Evolutionary conservation across 139 green algal genomes (phyloP), one percentile per base, ranked within the genome.

Genomic region (Auxenochlorella pyrenoidosa): DNA sequence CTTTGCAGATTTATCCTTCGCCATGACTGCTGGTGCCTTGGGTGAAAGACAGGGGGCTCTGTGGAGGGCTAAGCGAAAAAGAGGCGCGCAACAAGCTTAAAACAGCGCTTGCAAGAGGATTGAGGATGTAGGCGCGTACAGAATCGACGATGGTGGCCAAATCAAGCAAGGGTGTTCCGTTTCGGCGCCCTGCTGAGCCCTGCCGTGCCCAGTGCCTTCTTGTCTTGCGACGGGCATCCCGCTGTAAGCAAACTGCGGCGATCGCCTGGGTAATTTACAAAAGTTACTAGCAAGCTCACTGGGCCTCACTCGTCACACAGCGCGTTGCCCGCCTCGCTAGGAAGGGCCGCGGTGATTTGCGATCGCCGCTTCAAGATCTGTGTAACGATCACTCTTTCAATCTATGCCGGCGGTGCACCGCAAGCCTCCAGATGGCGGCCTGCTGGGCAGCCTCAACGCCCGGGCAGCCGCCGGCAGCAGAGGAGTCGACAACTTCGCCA

Each of bases 401-500:
- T 36, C 58, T 5, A 89, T 89, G 88, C 88, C 88, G 32, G 84
- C 88, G 68, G 79, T 86, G 1, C 80, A 75, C 30, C 58, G 76
- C 34, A 70, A 79, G 60, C 28, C 44, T 5, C 12, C 47, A 3
- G 32, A 32, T 5, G 47, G 47, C 76, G 28, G 44, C 76, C 30
- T 94, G n/a, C 78, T 94, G 21, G 89, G 89, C 36, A 90, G 93
- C 19, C 80, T 96, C 34, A 85, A 87, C 36, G 88, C 80, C 0
- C 79, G 90, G 38, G 92, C 90, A 1, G 84, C 77, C 15, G 75
- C 44, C 34, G 44, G 38, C 32, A 89, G 47, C 32, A 88, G 90
- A 32, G 34, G 72, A 0, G 92, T 96, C 0, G 95, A 95, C 86
- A 89, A 92, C 47, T 86, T 90, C 1, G 73, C 96, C 6, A 43